Base-by-base conservation (phyloP, 495 filamentous ascomycete species). In the Penicillium parvum region DNA sequence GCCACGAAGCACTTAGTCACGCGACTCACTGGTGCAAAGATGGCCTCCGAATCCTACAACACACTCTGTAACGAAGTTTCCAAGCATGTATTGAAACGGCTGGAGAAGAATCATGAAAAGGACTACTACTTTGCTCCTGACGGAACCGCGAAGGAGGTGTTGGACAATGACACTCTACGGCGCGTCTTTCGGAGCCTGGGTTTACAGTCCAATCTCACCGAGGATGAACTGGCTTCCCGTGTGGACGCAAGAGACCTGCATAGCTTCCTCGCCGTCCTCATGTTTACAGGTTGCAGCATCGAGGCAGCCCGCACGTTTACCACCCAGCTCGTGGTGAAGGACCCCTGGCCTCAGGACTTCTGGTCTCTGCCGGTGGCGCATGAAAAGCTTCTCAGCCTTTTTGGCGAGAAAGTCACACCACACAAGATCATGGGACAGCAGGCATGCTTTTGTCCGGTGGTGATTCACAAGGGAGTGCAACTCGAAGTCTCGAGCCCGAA, bases 361-460 rank as follows among this genome's bases (percentile, higher is more conserved):
- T 47, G 15, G 39, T 32, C 16, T 12, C 45, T 47, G 10, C 45
- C 45, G 3, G 45, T 29, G 3, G 9, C 28, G 3, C 37, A 32
- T 4, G 22, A 32, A 19, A 39, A 53, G 22, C 52, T 68, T 7
- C 12, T 33, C 9, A 36, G 52, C 3, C 27, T 68, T 15, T 59
- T 68, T 33, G 50, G 34, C 3, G 55, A 60, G 11, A 25, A 30
- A 14, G 27, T 48, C 20, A 45, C 43, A 10, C 21, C 55, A 1
- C 52, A 62, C 43, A 50, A 55, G 32, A 64, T 68, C 32, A 37
- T 58, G 15, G 40, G 42, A 19, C 40, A 45, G 2, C 64, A 68
- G 27, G 44, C 62, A 4, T 64, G 57, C 14, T 68, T 68, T 39
- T 61, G 63, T 36, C 48, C 60, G 9, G 49, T 65, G 17, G 45